phyloP scores from a whole-genome alignment of 2,329 filamentous ascomycete species.

The Scorias spongiosa region DNA sequence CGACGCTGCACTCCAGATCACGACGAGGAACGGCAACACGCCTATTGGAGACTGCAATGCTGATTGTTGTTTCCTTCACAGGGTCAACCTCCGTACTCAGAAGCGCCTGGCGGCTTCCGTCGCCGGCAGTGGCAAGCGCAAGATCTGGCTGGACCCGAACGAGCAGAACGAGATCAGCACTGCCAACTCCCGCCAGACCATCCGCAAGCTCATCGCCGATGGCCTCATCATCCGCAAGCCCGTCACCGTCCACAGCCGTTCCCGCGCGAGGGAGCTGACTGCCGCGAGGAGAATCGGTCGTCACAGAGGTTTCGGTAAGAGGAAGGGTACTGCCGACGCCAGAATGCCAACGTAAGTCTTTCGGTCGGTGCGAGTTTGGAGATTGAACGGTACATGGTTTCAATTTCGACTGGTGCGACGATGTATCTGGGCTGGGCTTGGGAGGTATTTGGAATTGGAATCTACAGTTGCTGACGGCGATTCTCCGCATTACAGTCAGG shows the following conservation, averaged over 20 bases:
- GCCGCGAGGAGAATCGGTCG: constrained; percentile 87
- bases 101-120: constrained; percentile 99
- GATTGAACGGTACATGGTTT: constrained; percentile 16
- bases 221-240: constrained; percentile 99
- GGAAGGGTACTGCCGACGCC: constrained; percentile 99
- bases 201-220: constrained; percentile 99
- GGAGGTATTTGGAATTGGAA: background rate
- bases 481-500: constrained; percentile 48
- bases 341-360: constrained; percentile 86
- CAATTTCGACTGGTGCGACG: too few relatives aligned
- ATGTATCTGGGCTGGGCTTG: too few relatives aligned
- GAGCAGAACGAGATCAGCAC: constrained; percentile 99
- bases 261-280: constrained; percentile 88
- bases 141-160: constrained; percentile 99
- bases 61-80: constrained; percentile 30
- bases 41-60: background rate
- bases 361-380: constrained; percentile 2
- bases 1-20: constrained; percentile 2
- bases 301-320: constrained; percentile 99
- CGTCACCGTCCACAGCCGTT: constrained; percentile 98
- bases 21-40: constrained; percentile 3
- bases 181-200: constrained; percentile 98
- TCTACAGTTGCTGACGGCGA: constrained; percentile 13
- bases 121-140: constrained; percentile 97
- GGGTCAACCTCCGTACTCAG: constrained; percentile 99